phyloP scores from a whole-genome alignment of 306 rosid species.

The Canavalia ensiformis region DNA sequence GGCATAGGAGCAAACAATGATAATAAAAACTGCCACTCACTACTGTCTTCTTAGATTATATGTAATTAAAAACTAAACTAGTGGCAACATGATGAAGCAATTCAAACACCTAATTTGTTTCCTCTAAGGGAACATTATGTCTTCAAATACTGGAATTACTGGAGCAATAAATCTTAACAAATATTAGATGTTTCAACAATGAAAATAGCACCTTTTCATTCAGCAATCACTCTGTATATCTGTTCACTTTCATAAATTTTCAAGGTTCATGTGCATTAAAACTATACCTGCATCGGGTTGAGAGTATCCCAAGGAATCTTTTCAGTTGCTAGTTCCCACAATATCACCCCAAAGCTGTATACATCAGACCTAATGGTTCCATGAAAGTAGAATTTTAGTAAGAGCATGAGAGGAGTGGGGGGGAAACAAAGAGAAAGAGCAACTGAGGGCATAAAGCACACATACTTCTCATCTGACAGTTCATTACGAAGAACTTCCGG shows the following conservation, averaged over 20 bases:
- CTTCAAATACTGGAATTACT: not conserved
- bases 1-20: not conserved
- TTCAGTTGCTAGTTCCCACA: slow-evolving; percentile 97
- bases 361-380: slow-evolving; percentile 84
- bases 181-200: slow-evolving; percentile 16
- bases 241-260: not conserved
- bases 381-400: slow-evolving; percentile 19
- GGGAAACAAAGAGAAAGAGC: not conserved
- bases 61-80: not conserved
- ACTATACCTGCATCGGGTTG: slow-evolving; percentile 92
- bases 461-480: slow-evolving; percentile 66
- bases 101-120: slow-evolving; percentile 14
- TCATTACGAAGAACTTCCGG: slow-evolving; percentile 65
- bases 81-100: not conserved
- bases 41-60: not conserved
- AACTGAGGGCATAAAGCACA: slow-evolving; percentile 36
- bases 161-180: slow-evolving; percentile 18
- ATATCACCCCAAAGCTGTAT: slow-evolving; percentile 95
- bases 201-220: not conserved
- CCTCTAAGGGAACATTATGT: not conserved
- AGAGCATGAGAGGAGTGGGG: not conserved
- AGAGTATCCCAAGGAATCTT: slow-evolving; percentile 99
- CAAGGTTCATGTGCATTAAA: slow-evolving; percentile 45
- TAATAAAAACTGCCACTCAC: not conserved
- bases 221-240: not conserved